Evolutionary conservation across 441 rosid species (phyloP), one percentile per base, ranked within the genome.

Genomic region (Gossypium gossypioides): DNA sequence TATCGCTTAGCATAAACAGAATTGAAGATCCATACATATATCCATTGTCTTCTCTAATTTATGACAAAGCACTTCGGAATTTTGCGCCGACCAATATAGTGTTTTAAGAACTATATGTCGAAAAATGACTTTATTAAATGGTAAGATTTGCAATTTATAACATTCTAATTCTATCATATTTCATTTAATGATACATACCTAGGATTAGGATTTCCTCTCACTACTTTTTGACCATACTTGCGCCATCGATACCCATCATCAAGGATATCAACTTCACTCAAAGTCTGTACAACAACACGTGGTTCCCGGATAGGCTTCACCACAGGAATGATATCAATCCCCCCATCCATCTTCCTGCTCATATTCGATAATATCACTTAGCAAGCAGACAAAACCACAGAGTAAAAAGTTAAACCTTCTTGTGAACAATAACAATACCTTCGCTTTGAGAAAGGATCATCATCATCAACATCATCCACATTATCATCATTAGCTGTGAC

Each of bases 221-320:
- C 96, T 72, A 95, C 98, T 84, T 95, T 95, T 85, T 95, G 99
- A 60, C 99, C 99, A 74, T 95, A 95, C 81, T 95, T 95, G 84
- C 97, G 96, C 99, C 99, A 95, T 70, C 92, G 80, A 72, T 95
- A 95, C 46, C 98, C 99, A 85, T 95, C 99, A 82, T 92, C 99
- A 75, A 96, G 79, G 83, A 96, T 90, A 80, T 96, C 99, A 74
- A 96, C 96, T 81, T 96, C 99, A 78, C 98, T 91, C 72, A 91
- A 74, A 63, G 99, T 96, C 76, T 96, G 97, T 81, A 92, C 97
- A 76, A 96, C 97, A 69, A 96, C 96, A 0, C 96, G 92, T 42
- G 98, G 96, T 80, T 92, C 98, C 42, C 96, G 87, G 19, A 91
- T 95, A 52, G 98, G 96, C 81, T 92, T 92, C 65, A 92, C 89